These are phyloP conservation scores for Fusarium mundagurra DNA, from an alignment of 2,329 filamentous ascomycete genomes.

Conservation along the genomic window DNA sequence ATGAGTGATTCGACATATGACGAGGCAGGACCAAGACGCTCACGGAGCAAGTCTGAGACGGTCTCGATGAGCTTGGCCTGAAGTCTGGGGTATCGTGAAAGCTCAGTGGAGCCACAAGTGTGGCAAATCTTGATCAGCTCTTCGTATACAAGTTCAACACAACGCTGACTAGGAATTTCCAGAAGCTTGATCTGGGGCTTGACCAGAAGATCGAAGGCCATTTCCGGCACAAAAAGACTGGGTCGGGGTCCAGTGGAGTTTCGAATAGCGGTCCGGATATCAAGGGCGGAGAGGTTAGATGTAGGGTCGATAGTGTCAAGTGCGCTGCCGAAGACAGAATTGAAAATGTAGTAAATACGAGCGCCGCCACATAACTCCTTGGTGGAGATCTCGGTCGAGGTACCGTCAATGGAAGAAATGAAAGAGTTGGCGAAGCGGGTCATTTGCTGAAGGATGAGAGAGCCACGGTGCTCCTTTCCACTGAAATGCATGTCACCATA, in stretches of 20 bases:
- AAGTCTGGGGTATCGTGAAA: constrained; percentile 89
- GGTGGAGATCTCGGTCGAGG: constrained; percentile 97
- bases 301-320: constrained; percentile 97
- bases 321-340: constrained; percentile 97
- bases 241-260: constrained; percentile 97
- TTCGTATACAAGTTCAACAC: constrained; percentile 97
- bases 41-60: constrained; percentile 92
- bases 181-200: constrained; percentile 98
- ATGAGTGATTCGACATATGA: constrained; percentile 96
- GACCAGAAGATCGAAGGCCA: constrained; percentile 96
- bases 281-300: constrained; percentile 90
- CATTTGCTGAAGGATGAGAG: constrained; percentile 95
- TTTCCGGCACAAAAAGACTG: constrained; percentile 95
- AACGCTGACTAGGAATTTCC: constrained; percentile 93
- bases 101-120: constrained; percentile 94
- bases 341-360: constrained; percentile 98
- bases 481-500: constrained; percentile 98
- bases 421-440: constrained; percentile 97
- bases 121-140: constrained; percentile 99
- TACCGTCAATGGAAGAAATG: constrained; percentile 98
- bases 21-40: constrained; percentile 89
- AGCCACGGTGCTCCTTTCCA: constrained; percentile 95
- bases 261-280: constrained; percentile 96
- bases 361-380: constrained; percentile 96
- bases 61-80: constrained; percentile 98